Conservation (phyloP, 345 rosid genomes). For the Excoecaria agallocha region DNA sequence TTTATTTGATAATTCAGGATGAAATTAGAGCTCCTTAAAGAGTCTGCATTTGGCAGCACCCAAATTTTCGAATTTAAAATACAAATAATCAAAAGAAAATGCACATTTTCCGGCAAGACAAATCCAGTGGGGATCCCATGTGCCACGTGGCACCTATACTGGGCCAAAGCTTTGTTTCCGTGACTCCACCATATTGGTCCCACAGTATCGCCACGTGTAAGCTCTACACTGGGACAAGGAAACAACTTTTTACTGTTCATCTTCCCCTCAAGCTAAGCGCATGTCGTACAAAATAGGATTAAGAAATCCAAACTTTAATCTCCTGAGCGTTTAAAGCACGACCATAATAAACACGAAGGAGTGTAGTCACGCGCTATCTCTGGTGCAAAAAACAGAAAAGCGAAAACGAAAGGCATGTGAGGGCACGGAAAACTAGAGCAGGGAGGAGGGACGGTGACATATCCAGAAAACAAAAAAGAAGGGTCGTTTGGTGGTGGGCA, state of each 20-base stretch:
- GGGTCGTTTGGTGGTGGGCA: too few species aligned
- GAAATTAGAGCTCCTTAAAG: too few species aligned
- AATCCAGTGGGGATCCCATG: too few species aligned
- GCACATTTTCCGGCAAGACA: too few species aligned
- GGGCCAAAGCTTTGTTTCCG: too few species aligned
- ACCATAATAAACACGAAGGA: not conserved
- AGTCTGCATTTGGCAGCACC: too few species aligned
- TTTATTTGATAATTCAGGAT: too few species aligned
- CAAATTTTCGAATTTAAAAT: too few species aligned
- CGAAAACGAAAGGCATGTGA: not conserved
- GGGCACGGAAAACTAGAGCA: constrained; percentile 1
- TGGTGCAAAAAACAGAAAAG: not conserved
- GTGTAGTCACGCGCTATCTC: not conserved
- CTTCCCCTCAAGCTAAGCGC: not conserved
- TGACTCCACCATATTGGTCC: too few species aligned
- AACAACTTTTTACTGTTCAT: constrained; percentile 2
- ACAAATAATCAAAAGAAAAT: too few species aligned
- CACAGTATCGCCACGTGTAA: not conserved
- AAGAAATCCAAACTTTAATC: not conserved
- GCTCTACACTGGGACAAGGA: not conserved
- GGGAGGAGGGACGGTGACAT: not conserved
- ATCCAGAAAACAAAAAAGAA: too few species aligned
- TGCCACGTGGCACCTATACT: too few species aligned
- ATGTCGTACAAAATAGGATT: not conserved
- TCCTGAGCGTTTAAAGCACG: not conserved